These are phyloP conservation scores for Exophiala oligosperma DNA, from an alignment of 2,329 filamentous ascomycete species.

Conservation along the genomic window DNA sequence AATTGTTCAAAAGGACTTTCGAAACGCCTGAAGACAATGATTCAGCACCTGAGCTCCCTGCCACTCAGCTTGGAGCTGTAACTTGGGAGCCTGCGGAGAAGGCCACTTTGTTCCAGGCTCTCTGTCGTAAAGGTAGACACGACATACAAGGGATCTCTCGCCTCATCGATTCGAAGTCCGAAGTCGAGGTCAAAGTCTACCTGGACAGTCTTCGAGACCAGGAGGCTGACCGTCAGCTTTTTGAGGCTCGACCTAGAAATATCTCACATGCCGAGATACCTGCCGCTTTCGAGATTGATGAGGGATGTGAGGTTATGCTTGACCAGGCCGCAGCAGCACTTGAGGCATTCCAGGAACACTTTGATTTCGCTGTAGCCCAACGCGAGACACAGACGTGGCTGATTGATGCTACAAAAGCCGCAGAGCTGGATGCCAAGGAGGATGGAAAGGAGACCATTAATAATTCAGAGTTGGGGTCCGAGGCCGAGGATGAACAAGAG, in stretches of 20 bases:
- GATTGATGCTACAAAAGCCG: conserved; percentile 46
- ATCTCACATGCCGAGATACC: conserved; percentile 60
- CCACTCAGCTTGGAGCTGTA: conserved; percentile 65
- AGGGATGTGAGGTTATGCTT: conserved; percentile 63
- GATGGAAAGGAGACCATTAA: conserved; percentile 2
- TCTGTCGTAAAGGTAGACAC: conserved; percentile 64
- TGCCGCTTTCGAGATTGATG: conserved; percentile 70
- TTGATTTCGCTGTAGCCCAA: conserved; percentile 63
- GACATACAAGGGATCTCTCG: conserved; percentile 63
- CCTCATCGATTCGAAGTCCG: conserved; percentile 69
- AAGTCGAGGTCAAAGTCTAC: conserved; percentile 72
- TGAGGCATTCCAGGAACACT: conserved; percentile 61
- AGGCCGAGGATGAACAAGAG: not conserved
- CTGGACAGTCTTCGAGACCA: conserved; percentile 61
- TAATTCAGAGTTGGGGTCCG: conserved; percentile 1
- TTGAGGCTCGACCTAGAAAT: conserved; percentile 35
- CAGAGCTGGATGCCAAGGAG: conserved; percentile 12
- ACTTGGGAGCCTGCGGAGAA: conserved; percentile 74
- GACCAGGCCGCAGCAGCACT: conserved; percentile 69
- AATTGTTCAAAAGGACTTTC: conserved; percentile 51
- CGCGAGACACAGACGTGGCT: conserved; percentile 56
- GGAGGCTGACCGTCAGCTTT: conserved; percentile 42
- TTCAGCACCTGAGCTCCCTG: conserved; percentile 1
- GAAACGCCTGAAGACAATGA: not conserved
- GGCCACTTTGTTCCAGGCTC: conserved; percentile 63